Percentiles rank a stretch among this genome's conserved stretches.
Evolutionary conservation across 2,329 filamentous ascomycete genomes (phyloP).

Genomic region (Aspergillus tubingensis): DNA sequence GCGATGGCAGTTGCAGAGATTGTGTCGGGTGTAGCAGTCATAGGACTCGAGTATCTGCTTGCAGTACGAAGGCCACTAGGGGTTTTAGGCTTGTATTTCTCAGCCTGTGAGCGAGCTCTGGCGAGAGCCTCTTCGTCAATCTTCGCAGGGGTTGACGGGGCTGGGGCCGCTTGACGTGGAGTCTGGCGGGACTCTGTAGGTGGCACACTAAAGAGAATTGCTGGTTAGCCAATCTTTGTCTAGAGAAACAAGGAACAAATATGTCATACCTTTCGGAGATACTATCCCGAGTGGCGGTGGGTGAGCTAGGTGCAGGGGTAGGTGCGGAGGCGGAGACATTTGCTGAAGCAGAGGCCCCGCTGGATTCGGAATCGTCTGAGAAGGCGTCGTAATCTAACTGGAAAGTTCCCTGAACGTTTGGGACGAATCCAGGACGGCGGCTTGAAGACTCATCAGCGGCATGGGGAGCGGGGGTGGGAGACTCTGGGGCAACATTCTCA

Average conservation of each 20-base stretch:
- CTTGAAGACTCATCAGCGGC: constrained; percentile 4
- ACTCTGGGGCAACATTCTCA: constrained; percentile 14
- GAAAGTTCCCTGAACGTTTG: constrained; percentile 24
- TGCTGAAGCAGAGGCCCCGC: constrained; percentile 16
- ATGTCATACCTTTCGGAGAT: constrained; percentile 18
- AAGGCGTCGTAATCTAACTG: constrained; percentile 35
- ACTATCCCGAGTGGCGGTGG: constrained; percentile 7
- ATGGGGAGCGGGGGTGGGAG: constrained; percentile 17
- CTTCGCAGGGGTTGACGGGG: constrained; percentile 24
- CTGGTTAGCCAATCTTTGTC: constrained; percentile 4
- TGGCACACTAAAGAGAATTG: constrained; percentile 3
- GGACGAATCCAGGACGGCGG: constrained; percentile 3
- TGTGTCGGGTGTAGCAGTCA: constrained; percentile 20
- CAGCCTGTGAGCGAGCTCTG: constrained; percentile 39
- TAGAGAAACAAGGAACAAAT: background rate
- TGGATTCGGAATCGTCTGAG: constrained; percentile 26
- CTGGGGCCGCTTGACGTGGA: constrained; percentile 15
- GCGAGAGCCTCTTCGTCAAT: constrained; percentile 34
- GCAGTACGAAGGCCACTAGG: constrained; percentile 45
- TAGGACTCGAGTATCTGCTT: constrained; percentile 30
- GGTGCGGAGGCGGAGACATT: constrained; percentile 9
- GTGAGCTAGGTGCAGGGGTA: constrained; percentile 8
- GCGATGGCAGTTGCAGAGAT: background rate
- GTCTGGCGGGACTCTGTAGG: constrained; percentile 17
- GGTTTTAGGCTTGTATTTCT: constrained; percentile 47